These are phyloP conservation scores for Hanseniaspora lindneri DNA, from an alignment of 805 yeast species.

Conservation along the genomic window DNA sequence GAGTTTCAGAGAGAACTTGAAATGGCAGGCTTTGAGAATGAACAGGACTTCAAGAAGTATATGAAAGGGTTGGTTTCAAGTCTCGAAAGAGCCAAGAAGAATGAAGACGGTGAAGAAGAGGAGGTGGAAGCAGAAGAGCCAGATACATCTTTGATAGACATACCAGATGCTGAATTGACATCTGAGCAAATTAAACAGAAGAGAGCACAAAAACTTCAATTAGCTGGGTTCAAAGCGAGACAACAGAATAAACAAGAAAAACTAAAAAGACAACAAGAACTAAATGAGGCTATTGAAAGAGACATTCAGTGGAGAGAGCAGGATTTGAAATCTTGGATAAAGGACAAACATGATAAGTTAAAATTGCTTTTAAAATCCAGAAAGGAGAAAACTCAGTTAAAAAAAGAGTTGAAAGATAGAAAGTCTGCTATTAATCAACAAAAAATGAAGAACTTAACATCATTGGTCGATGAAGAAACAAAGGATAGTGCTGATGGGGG, in stretches of 20 bases:
- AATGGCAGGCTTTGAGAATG: constrained; percentile 68
- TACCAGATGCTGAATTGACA: constrained; percentile 71
- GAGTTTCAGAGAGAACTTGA: constrained; percentile 45
- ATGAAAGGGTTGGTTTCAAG: constrained; percentile 53
- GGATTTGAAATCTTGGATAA: constrained; percentile 72
- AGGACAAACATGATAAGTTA: constrained; percentile 51
- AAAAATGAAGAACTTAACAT: constrained; percentile 83
- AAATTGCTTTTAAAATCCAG: constrained; percentile 46
- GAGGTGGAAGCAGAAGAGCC: constrained; percentile 38
- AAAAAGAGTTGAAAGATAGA: constrained; percentile 71
- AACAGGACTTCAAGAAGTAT: constrained; percentile 57
- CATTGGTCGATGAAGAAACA: constrained; percentile 60
- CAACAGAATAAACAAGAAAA: constrained; percentile 71
- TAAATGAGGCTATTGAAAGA: constrained; percentile 46
- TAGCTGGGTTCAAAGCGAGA: constrained; percentile 83
- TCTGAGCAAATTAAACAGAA: constrained; percentile 80
- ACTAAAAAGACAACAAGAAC: constrained; percentile 46
- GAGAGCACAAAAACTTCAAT: constrained; percentile 66
- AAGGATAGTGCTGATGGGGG: constrained; percentile 24
- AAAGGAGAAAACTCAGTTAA: constrained; percentile 56
- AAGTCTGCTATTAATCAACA: constrained; percentile 85
- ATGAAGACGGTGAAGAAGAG: constrained; percentile 43
- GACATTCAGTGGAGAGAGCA: constrained; percentile 68
- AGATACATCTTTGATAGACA: constrained; percentile 60
- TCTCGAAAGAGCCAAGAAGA: constrained; percentile 55